These are phyloP conservation scores for Exophiala spinifera DNA, from an alignment of 2,329 filamentous ascomycete species.

Conservation along the genomic window DNA sequence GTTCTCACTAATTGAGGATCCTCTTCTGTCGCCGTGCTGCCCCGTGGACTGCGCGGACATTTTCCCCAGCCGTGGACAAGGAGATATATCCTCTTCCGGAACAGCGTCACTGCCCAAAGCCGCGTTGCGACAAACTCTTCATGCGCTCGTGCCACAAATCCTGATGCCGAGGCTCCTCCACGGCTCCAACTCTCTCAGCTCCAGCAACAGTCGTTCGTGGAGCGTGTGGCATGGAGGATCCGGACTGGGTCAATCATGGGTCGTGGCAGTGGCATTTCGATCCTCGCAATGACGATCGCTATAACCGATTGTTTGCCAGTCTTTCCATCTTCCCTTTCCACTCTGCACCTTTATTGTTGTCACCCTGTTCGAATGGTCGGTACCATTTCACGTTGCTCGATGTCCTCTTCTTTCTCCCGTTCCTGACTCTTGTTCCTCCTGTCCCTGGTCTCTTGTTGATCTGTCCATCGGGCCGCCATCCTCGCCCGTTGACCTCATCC, in stretches of 20 bases:
- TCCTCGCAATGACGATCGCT: background rate
- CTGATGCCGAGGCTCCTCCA: background rate
- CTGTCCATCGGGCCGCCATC: background rate
- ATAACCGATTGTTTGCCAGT: slow-evolving; percentile 2
- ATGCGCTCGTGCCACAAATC: background rate
- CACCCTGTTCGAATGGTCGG: background rate
- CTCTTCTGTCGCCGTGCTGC: too few species aligned
- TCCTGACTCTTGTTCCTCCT: background rate
- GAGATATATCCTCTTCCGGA: slow-evolving; percentile 2
- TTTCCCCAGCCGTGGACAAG: background rate
- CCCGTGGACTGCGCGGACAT: too few species aligned
- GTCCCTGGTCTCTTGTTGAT: background rate
- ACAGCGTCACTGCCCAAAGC: background rate
- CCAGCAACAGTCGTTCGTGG: background rate
- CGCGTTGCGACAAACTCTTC: too few species aligned
- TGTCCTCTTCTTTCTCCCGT: background rate
- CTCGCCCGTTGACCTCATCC: background rate
- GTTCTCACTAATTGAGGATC: too few species aligned
- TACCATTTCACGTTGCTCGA: background rate
- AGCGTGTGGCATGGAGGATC: background rate
- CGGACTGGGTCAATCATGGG: too few species aligned
- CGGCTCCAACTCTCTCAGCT: background rate
- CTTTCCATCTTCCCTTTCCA: background rate
- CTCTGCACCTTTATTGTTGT: background rate
- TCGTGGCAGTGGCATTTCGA: too few species aligned